Conservation (phyloP, 2,329 filamentous ascomycete genomes). For the Phoma sp. region DNA sequence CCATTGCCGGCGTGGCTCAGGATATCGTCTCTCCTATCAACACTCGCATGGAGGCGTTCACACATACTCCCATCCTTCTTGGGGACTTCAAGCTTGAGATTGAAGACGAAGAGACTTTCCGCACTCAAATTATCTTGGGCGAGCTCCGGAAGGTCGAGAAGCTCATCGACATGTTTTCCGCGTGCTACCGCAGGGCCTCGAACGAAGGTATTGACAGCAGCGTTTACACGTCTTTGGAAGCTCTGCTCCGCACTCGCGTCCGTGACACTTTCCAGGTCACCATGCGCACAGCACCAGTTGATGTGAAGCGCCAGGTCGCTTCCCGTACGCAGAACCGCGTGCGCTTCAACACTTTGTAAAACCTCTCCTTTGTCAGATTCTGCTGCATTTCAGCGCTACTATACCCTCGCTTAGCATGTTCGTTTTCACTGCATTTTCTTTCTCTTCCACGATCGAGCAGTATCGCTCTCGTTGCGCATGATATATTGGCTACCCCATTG, state of each 20-base stretch:
- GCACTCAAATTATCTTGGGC: slow-evolving; percentile 41
- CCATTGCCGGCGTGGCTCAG: slow-evolving; percentile 36
- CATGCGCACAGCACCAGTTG: slow-evolving; percentile 44
- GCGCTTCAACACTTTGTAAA: slow-evolving; percentile 40
- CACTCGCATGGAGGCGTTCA: slow-evolving; percentile 39
- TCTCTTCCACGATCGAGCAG: slow-evolving; percentile 1
- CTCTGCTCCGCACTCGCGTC: slow-evolving; percentile 42
- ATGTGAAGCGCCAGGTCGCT: slow-evolving; percentile 44
- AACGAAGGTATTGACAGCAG: slow-evolving; percentile 38
- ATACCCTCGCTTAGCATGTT: slow-evolving; percentile 14
- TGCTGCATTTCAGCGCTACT: slow-evolving; percentile 16
- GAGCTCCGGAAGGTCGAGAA: slow-evolving; percentile 47
- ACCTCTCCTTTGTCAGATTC: neutral
- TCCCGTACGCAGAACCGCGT: slow-evolving; percentile 35
- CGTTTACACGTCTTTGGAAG: slow-evolving; percentile 40
- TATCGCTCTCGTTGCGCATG: neutral
- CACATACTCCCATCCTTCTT: slow-evolving; percentile 32
- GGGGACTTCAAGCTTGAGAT: slow-evolving; percentile 32
- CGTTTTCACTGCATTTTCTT: neutral
- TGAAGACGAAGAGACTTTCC: slow-evolving; percentile 41
- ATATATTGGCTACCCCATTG: too few relatives aligned
- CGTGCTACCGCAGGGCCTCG: slow-evolving; percentile 41
- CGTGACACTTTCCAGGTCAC: slow-evolving; percentile 48
- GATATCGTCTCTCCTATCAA: slow-evolving; percentile 23
- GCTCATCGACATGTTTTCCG: slow-evolving; percentile 47